Base-by-base conservation (phyloP, 139 green algal species). In the Edaphochlamys debaryana region DNA sequence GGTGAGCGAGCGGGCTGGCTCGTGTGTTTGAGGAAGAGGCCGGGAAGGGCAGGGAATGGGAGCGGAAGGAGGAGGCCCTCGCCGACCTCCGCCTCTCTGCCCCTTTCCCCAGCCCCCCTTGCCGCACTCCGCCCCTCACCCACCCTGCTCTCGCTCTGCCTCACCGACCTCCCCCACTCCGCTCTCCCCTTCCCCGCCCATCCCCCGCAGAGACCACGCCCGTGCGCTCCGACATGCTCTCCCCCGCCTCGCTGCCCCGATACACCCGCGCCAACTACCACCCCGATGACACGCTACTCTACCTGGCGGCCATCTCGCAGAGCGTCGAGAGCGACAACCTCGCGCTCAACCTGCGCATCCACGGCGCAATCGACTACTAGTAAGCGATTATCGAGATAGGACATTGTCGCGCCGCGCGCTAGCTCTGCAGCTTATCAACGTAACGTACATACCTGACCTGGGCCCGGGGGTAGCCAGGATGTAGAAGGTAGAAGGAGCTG, bases 301-400 rank as follows among this genome's bases (percentile, higher is more conserved):
- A 74, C 42, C 58, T 82, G 62, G 22, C 36, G 19, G 62, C 62
- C 3, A n/a, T 82, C 37, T 37, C 41, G 1, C 32, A 82, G 4
- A 74, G 63, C 3, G 36, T 82, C 9, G 76, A 72, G n/a, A 27
- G 38, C 42, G 1, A 11, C 32, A 82, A 82, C 76, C 37, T 82
- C 42, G 76, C 76, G 0, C 32, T 74, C 30, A 82, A 82, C 76
- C 76, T 82, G 62, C 62, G 62, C 19, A 82, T 82, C 40, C 11
- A 0, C 8, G 76, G 62, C 4, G 76, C 63, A 23, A 54, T 80
- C 9, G 56, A 69, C 32, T 80, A 80, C 73, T 80, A 80, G 73
- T 80, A 38, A 69, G 73, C 45, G 45, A 13, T n/a, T n/a, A n/a
- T n/a, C n/a, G n/a, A n/a, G n/a, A n/a, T n/a, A n/a, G n/a, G n/a